Evolutionary conservation across 257 asterid genomes (phyloP).

Genomic region (Salvia rosmarinus): DNA sequence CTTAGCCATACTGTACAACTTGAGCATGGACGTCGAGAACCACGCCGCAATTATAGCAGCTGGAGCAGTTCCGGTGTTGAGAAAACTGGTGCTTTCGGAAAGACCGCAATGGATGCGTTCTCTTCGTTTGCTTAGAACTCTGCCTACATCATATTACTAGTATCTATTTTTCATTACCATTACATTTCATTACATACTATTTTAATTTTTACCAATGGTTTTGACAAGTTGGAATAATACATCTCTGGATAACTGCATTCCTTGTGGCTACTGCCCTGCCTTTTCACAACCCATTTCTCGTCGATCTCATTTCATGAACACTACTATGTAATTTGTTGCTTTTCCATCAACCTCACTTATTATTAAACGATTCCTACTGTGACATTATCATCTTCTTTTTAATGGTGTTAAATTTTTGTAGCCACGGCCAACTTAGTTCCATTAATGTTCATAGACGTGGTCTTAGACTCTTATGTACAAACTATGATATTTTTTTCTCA

Average conservation of each 20-base stretch:
- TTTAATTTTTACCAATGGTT: too few species aligned
- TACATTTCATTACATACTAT: neutral
- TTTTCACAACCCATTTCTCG: conserved; percentile 49
- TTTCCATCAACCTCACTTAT: too few species aligned
- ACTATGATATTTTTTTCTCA: too few species aligned
- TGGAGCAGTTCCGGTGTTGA: conserved; percentile 72
- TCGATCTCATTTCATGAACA: conserved; percentile 42
- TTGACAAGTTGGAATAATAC: conserved; percentile 24
- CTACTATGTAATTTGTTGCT: too few species aligned
- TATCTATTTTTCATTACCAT: neutral
- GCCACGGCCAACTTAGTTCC: too few species aligned
- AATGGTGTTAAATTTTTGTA: too few species aligned
- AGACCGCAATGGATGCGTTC: conserved; percentile 69
- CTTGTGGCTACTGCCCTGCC: conserved; percentile 65
- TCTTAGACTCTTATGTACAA: too few species aligned
- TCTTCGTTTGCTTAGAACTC: conserved; percentile 69
- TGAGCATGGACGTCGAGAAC: conserved; percentile 82
- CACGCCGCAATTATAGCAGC: conserved; percentile 76
- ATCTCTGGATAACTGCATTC: conserved; percentile 66
- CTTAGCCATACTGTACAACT: conserved; percentile 61
- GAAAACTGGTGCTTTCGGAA: conserved; percentile 62
- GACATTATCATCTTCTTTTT: too few species aligned
- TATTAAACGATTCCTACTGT: too few species aligned
- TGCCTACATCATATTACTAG: conserved; percentile 51
- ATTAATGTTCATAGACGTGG: too few species aligned